phyloP scores from a whole-genome alignment of 257 asterid genomes.

The Petunia axillaris region DNA sequence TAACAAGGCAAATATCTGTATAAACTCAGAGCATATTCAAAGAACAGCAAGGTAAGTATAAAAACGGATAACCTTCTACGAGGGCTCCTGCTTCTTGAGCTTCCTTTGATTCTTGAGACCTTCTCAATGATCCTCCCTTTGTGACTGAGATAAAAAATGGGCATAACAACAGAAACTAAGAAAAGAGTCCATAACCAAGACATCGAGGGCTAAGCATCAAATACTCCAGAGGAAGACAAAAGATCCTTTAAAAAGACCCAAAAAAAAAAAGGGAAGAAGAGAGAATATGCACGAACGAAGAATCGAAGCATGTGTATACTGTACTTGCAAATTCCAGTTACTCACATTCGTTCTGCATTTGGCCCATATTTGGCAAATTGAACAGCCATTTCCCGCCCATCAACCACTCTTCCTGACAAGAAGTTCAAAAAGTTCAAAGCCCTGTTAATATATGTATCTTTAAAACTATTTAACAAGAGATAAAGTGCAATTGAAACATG shows the following conservation, averaged over 20 bases:
- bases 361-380: constrained; percentile 99
- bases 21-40: not conserved
- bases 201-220: not conserved
- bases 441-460: not conserved
- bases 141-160: constrained; percentile 44
- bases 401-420: constrained; percentile 74
- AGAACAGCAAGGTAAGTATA: not conserved
- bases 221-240: not conserved
- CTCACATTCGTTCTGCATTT: constrained; percentile 93
- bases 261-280: too few species aligned
- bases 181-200: not conserved
- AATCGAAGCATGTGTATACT: not conserved
- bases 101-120: constrained; percentile 55
- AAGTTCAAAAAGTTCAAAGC: not conserved
- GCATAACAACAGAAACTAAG: not conserved
- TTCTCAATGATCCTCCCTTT: constrained; percentile 88
- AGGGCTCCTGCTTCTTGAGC: constrained; percentile 96
- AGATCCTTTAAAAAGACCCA: not conserved
- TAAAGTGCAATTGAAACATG: not conserved
- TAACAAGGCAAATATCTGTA: not conserved
- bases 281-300: constrained; percentile 1
- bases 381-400: constrained; percentile 96
- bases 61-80: constrained; percentile 57
- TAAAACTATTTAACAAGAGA: not conserved
- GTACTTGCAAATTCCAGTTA: constrained; percentile 8